phyloP scores from a whole-genome alignment of 352 stramenopile species.

The Plasmopara viticola region DNA sequence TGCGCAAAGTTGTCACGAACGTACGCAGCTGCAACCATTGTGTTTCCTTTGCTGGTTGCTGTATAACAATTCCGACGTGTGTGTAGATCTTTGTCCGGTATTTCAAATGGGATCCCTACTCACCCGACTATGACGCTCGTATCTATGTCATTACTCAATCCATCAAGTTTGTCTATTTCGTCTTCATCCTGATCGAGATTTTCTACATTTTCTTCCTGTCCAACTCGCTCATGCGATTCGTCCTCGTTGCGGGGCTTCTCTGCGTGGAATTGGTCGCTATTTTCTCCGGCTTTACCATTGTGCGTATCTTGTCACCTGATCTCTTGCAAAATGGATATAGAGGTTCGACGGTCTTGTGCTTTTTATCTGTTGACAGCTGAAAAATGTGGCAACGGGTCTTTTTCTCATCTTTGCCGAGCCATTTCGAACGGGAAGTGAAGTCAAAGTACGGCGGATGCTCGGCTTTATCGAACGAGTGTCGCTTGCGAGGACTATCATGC shows the following conservation, averaged over 20 bases:
- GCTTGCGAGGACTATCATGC: slow-evolving; percentile 65
- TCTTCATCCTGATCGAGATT: slow-evolving; percentile 72
- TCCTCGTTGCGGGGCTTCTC: slow-evolving; percentile 66
- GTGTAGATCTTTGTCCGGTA: slow-evolving; percentile 61
- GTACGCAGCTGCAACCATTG: slow-evolving; percentile 22
- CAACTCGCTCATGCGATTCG: slow-evolving; percentile 49
- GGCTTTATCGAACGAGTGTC: slow-evolving; percentile 76
- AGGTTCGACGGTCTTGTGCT: slow-evolving; percentile 2
- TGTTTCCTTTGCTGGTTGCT: not conserved
- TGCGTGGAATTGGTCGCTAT: slow-evolving; percentile 56
- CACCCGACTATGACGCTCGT: slow-evolving; percentile 59
- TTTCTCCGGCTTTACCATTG: slow-evolving; percentile 58
- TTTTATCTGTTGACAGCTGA: slow-evolving; percentile 36
- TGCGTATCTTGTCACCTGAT: slow-evolving; percentile 15
- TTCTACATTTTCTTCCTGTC: slow-evolving; percentile 82
- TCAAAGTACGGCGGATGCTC: slow-evolving; percentile 37
- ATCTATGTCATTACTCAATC: slow-evolving; percentile 77
- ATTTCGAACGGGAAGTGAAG: slow-evolving; percentile 64
- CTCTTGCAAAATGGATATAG: not conserved
- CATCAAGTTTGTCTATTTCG: slow-evolving; percentile 69
- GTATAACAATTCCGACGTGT: not conserved
- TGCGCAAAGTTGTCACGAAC: slow-evolving; percentile 76
- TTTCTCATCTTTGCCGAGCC: slow-evolving; percentile 84
- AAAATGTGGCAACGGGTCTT: slow-evolving; percentile 73
- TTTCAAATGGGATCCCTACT: slow-evolving; percentile 68